Percentiles rank a stretch among this genome's conserved stretches.
Evolutionary conservation across 2,329 filamentous ascomycete species (phyloP).

Genomic region (Neospermospora avenae): DNA sequence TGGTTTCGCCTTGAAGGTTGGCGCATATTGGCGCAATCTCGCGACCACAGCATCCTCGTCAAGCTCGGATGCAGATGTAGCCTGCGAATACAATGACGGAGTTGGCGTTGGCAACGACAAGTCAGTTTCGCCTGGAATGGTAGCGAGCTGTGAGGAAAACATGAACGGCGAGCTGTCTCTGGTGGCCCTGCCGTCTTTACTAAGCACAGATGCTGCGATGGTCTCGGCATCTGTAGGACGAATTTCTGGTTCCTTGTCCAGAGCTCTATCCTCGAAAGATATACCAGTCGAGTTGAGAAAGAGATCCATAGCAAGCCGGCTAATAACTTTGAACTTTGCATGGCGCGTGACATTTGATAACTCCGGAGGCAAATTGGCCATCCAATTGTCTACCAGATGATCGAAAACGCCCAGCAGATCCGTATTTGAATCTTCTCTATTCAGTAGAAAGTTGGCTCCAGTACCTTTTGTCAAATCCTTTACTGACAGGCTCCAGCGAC

Average conservation of each 20-base stretch:
- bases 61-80: constrained; percentile 22
- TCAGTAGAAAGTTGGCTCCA: constrained; percentile 9
- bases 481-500: constrained; percentile 18
- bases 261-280: constrained; percentile 22
- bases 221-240: constrained; percentile 4
- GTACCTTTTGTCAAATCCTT: constrained; percentile 22
- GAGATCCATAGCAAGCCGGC: constrained; percentile 32
- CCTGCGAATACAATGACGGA: constrained; percentile 30
- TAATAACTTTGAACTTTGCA: constrained; percentile 31
- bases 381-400: constrained; percentile 31
- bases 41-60: constrained; percentile 34
- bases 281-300: constrained; percentile 31
- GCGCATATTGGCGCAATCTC: constrained; percentile 37
- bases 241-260: not conserved
- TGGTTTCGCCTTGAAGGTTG: constrained; percentile 32
- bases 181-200: constrained; percentile 11
- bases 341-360: constrained; percentile 27
- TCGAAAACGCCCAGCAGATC: constrained; percentile 32
- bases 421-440: constrained; percentile 1
- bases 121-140: constrained; percentile 9
- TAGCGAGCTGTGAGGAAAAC: constrained; percentile 23
- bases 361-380: constrained; percentile 29
- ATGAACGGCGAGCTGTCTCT: constrained; percentile 22
- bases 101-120: constrained; percentile 24
- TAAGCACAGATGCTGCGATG: not conserved